Conservation (phyloP, 2,329 filamentous ascomycete species). For the Alternaria brassicae region DNA sequence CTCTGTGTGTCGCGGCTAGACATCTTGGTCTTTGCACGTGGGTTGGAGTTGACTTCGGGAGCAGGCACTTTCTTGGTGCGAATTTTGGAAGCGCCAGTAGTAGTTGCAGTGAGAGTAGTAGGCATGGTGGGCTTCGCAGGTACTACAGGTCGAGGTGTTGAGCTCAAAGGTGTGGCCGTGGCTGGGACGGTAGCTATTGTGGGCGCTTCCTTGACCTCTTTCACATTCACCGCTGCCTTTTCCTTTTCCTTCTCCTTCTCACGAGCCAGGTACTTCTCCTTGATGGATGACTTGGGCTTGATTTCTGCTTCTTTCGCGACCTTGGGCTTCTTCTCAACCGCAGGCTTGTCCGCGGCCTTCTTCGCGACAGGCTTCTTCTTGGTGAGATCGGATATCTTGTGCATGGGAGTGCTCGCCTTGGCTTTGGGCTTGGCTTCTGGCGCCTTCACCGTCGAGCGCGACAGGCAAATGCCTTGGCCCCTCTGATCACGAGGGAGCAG, state of each 20-base stretch:
- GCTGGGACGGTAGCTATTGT: slow-evolving; percentile 29
- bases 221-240: slow-evolving; percentile 28
- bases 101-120: slow-evolving; percentile 27
- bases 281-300: slow-evolving; percentile 36
- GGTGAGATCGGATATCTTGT: slow-evolving; percentile 51
- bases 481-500: slow-evolving; percentile 67
- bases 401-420: slow-evolving; percentile 45
- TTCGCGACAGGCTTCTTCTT: slow-evolving; percentile 53
- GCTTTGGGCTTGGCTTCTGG: slow-evolving; percentile 46
- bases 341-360: slow-evolving; percentile 55
- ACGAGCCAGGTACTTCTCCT: slow-evolving; percentile 32
- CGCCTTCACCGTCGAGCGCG: slow-evolving; percentile 63
- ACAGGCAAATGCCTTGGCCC: slow-evolving; percentile 67
- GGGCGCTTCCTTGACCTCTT: slow-evolving; percentile 34
- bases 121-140: slow-evolving; percentile 29
- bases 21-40: slow-evolving; percentile 43
- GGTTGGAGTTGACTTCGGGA: slow-evolving; percentile 30
- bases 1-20: slow-evolving; percentile 31
- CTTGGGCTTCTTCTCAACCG: slow-evolving; percentile 33
- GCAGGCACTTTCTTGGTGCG: slow-evolving; percentile 40
- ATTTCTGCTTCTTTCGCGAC: slow-evolving; percentile 20
- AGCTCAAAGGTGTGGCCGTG: slow-evolving; percentile 17
- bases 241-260: slow-evolving; percentile 36
- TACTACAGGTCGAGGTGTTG: slow-evolving; percentile 27
- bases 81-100: slow-evolving; percentile 34